Percentiles rank a stretch among this genome's conserved stretches.
phyloP scores from a whole-genome alignment of 2,329 filamentous ascomycete species.

The Colletotrichum eleusines region DNA sequence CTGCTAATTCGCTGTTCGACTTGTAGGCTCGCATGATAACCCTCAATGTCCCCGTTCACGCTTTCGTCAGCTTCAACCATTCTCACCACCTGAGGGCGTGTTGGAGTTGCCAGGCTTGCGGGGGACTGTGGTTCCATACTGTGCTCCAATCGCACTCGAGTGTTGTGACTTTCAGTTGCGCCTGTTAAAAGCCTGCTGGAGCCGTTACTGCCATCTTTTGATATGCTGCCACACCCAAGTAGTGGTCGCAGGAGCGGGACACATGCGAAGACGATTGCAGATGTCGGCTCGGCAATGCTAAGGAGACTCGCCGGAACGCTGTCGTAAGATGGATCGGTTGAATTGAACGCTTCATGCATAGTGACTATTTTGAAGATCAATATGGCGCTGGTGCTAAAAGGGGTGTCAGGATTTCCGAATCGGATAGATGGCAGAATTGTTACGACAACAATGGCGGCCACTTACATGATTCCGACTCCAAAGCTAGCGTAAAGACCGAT shows the following conservation, averaged over 20 bases:
- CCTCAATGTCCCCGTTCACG: not conserved
- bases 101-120: not conserved
- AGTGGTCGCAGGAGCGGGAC: constrained; percentile 20
- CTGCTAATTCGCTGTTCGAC: too few species aligned
- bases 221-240: not conserved
- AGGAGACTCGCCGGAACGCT: constrained; percentile 8
- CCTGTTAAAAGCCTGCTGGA: not conserved
- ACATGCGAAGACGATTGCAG: constrained; percentile 12
- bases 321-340: not conserved
- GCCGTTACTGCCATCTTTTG: not conserved
- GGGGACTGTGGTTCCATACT: not conserved
- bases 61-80: not conserved
- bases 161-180: too few species aligned
- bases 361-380: constrained; percentile 4
- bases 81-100: not conserved
- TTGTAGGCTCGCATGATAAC: not conserved
- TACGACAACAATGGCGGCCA: not conserved
- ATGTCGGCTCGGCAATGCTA: constrained; percentile 14
- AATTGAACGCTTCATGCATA: fast-evolving
- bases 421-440: not conserved
- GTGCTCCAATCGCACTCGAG: not conserved
- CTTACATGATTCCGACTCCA: constrained; percentile 37
- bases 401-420: not conserved
- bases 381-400: constrained; percentile 17
- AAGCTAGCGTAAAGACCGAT: constrained; percentile 28